Conservation (phyloP, 495 filamentous ascomycete genomes). For the Endocarpon pusillum region DNA sequence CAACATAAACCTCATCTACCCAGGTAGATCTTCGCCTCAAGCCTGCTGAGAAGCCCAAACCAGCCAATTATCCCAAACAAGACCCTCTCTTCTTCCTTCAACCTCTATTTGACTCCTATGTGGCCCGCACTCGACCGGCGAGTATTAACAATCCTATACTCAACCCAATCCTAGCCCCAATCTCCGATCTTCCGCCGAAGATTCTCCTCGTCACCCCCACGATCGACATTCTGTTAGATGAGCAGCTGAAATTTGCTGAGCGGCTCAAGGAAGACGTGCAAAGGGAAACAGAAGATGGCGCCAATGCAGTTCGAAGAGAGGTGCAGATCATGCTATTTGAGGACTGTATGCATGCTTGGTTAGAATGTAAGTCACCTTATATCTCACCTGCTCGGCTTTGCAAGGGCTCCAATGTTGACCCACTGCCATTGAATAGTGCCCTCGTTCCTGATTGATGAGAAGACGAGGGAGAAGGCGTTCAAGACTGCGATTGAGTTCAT, state of each 20-base stretch:
- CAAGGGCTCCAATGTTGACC: too few relatives aligned
- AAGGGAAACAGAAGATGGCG: too few relatives aligned
- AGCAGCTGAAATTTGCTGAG: conserved; percentile 13
- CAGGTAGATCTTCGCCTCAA: conserved; percentile 16
- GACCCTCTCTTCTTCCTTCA: conserved; percentile 15
- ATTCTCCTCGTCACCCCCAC: conserved; percentile 11
- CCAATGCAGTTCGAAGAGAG: too few relatives aligned
- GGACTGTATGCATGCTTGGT: too few relatives aligned
- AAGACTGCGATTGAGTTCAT: too few relatives aligned
- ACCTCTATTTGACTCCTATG: conserved; percentile 19
- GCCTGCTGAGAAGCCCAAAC: conserved; percentile 16
- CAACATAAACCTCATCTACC: too few relatives aligned
- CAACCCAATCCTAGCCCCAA: conserved; percentile 13
- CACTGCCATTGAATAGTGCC: too few relatives aligned
- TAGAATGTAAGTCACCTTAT: too few relatives aligned
- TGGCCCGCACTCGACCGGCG: conserved; percentile 5
- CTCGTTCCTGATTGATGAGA: too few relatives aligned
- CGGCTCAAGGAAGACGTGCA: conserved; percentile 10
- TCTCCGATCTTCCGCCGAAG: conserved; percentile 8
- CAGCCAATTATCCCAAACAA: conserved; percentile 11
- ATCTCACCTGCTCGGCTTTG: too few relatives aligned
- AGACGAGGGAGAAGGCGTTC: too few relatives aligned
- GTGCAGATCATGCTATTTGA: too few relatives aligned
- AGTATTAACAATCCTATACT: conserved; percentile 11
- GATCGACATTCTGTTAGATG: conserved; percentile 15